Evolutionary conservation across 1,284 basidiomycete species (phyloP), one percentile per base, ranked within the genome.

Genomic region (Omphalotus olearius): DNA sequence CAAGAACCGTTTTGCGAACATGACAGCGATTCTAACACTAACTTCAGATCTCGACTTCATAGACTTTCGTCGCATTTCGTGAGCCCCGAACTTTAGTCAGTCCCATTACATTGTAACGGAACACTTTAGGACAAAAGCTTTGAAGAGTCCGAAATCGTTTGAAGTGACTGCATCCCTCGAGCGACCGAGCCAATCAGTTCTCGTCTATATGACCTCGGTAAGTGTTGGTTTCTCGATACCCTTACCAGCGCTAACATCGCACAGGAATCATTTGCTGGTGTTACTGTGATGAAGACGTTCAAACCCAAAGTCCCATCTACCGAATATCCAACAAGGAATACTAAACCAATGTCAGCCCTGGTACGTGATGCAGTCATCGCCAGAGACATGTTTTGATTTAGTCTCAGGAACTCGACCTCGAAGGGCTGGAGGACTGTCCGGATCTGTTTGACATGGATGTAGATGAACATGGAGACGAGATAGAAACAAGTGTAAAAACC

Each of bases 21-120:
- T 81, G 75, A 88, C 89, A 0, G 72, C 75, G 17, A 72, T 92
- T n/a, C 64, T 91, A 44, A 83, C 84, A 3, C 51, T 87, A 33
- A 89, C 85, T 0, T 90, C 88, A 2, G 87, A 90, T 61, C 63
- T 80, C 60, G 74, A 79, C 30, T 79, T 86, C 50, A 64, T 91
- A 52, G 88, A 92, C 62, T 91, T 87, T 61, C 82, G 88, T 39
- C 78, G 86, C 28, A 87, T 87, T 46, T 72, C 78, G 88, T 90
- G 59, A 62, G 83, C 69, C 18, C 6, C 46, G n/a, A n/a, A n/a
- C n/a, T 45, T 18, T 33, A 41, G 45, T 45, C 30, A 50, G 17
- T 6, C 23, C 45, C 10, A 38, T 11, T 16, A 16, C 33, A 30
- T 17, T 9, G 9, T 7, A 37, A 48, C 52, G 37, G 47, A 23